A percentile compares a stretch with the other conserved stretches of the same genome.
These are phyloP conservation scores for Asterella californica DNA, from an alignment of 225 moss, liverwort and hornwort species.

Conservation along the genomic window DNA sequence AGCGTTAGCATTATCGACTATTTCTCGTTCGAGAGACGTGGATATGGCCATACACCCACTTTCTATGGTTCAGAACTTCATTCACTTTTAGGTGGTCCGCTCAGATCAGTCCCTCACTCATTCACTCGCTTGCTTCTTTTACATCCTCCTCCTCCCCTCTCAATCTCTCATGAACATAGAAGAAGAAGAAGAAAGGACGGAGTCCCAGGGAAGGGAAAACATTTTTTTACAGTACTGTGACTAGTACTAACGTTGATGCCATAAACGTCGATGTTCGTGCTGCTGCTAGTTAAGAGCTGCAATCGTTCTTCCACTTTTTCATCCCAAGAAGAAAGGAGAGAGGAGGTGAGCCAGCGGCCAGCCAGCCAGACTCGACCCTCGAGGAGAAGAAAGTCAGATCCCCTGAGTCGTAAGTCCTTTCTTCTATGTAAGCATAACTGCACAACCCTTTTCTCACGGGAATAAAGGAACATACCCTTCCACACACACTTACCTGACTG, in stretches of 20 bases:
- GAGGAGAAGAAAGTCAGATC: background rate
- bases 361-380: background rate
- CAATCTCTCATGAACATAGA: background rate
- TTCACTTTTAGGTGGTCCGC: conserved; percentile 5
- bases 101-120: background rate
- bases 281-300: background rate
- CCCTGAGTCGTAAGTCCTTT: background rate
- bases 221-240: background rate
- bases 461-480: background rate
- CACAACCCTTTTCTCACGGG: background rate
- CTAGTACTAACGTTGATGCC: background rate
- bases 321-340: background rate
- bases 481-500: background rate
- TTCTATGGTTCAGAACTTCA: conserved; percentile 3
- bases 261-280: background rate
- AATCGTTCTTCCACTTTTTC: background rate
- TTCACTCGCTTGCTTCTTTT: background rate
- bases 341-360: background rate
- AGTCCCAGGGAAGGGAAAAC: background rate
- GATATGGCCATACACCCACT: conserved; percentile 10
- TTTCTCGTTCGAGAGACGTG: background rate
- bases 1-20: background rate
- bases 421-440: background rate
- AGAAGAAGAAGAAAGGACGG: too few relatives aligned
- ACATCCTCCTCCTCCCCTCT: background rate